phyloP scores from a whole-genome alignment of 2,329 filamentous ascomycete species.

The Ophiostoma angusticollis region DNA sequence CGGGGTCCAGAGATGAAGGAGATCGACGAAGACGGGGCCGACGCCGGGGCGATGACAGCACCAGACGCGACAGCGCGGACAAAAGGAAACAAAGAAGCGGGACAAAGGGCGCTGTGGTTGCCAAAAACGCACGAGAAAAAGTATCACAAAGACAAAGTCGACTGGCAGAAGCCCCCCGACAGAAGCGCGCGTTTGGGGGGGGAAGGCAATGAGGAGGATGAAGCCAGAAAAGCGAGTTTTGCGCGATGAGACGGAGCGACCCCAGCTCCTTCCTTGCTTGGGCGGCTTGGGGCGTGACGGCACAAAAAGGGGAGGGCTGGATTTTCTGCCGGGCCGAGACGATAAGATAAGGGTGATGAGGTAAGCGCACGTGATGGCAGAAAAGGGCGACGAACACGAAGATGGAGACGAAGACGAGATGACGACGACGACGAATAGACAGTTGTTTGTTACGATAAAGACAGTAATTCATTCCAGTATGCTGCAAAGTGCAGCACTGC shows the following conservation, averaged over 20 bases:
- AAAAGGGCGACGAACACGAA: no score
- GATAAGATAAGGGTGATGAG: conserved; percentile 12
- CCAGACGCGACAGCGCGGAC: no score
- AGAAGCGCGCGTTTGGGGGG: conserved; percentile 1
- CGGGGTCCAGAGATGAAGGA: no score
- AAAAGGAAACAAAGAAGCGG: no score
- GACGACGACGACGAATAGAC: no score
- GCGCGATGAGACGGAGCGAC: conserved; percentile 9
- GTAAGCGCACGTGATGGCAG: no score
- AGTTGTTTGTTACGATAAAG: no score
- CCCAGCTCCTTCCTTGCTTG: conserved; percentile 1
- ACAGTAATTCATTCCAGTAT: no score
- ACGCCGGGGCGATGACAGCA: no score
- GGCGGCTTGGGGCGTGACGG: conserved; percentile 12
- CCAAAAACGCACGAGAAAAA: conserved; percentile 17
- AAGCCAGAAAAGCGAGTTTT: conserved; percentile 10
- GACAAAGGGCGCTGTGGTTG: neutral
- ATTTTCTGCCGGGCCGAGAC: conserved; percentile 14
- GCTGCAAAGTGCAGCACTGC: no score
- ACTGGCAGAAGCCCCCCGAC: neutral
- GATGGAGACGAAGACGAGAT: no score
- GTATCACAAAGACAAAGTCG: neutral
- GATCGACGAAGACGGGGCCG: no score
- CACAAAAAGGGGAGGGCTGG: conserved; percentile 15
- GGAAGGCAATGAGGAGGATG: neutral